Evolutionary conservation across 306 rosid species (phyloP), one percentile per base, ranked within the genome.

Genomic region (Cicer pinnatifidum): DNA sequence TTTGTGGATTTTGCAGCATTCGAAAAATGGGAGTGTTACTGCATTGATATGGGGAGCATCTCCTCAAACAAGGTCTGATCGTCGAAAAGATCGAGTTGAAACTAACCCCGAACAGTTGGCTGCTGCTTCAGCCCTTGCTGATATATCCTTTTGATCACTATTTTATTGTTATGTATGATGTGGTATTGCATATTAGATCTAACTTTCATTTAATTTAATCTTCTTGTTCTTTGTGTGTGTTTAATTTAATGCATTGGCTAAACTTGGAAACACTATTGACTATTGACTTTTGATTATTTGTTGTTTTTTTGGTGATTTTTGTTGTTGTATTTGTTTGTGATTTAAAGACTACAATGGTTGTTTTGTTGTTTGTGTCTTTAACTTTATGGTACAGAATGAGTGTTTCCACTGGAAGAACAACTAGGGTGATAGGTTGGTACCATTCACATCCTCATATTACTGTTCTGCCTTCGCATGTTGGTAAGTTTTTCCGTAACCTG

Each of bases 361-460:
- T 11, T 54, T 41, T 81, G 71, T 83, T 83, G 71, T 83, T 85
- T 85, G 56, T 79, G 70, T 80, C 74, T 73, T 89, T 91, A 85
- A 89, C 92, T 76, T 78, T 20, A 66, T 78, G 76, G 65, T 88
- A 91, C 88, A 86, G 88, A 82, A 91, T 95, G 97, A 90, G 91
- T 52, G 3, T 41, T 5, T 69, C 72, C 41, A 76, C 92, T 1
- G 97, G 99, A 66, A 88, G 89, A 80, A 90, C 92, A 17, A 95
- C 99, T 3, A 86, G 99, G 73, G 99, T 95, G 59, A 95, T 95
- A 68, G 99, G 99, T 53, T 95, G 99, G 99, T 95, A 95, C 85
- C 99, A 95, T 77, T 95, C 99, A 9, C 99, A 95, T 79, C 99
- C 99, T 70, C 99, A 91, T 84, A 95, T 95, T 63, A 95, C 99